Conservation (phyloP, 345 rosid genomes). For the Mangifera indica region DNA sequence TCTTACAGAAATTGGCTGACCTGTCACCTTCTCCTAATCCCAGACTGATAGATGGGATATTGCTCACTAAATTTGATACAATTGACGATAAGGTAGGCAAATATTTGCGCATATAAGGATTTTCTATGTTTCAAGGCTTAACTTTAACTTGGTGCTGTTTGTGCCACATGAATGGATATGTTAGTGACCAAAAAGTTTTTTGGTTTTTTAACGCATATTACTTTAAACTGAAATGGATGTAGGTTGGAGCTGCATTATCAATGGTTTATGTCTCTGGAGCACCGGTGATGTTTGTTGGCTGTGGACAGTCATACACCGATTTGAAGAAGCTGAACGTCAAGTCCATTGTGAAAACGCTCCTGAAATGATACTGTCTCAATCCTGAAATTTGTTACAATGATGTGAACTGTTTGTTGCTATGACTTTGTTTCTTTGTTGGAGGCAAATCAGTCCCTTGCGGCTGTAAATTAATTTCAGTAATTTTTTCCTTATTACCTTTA, state of each 20-base stretch:
- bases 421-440: slow-evolving; percentile 2
- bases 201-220: not conserved
- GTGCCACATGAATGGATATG: not conserved
- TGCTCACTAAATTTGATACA: slow-evolving; percentile 94
- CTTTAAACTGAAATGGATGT: slow-evolving; percentile 12
- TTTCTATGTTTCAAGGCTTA: not conserved
- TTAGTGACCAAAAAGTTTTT: not conserved
- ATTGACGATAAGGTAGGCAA: slow-evolving; percentile 84
- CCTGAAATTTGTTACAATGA: not conserved
- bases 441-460: slow-evolving; percentile 16
- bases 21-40: slow-evolving; percentile 73
- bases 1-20: slow-evolving; percentile 77
- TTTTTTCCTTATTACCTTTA: not conserved
- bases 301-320: slow-evolving; percentile 96
- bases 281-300: slow-evolving; percentile 99
- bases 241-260: slow-evolving; percentile 98
- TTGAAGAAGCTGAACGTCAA: slow-evolving; percentile 90
- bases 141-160: not conserved
- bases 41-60: slow-evolving; percentile 85
- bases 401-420: slow-evolving; percentile 8
- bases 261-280: slow-evolving; percentile 97
- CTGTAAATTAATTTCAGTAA: not conserved
- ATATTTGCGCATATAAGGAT: not conserved
- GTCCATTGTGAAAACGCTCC: slow-evolving; percentile 85
- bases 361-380: slow-evolving; percentile 48